Evolutionary conservation across 2,329 filamentous ascomycete genomes (phyloP), one percentile per base, ranked within the genome.

Genomic region (Thielaviopsis ethacetica): DNA sequence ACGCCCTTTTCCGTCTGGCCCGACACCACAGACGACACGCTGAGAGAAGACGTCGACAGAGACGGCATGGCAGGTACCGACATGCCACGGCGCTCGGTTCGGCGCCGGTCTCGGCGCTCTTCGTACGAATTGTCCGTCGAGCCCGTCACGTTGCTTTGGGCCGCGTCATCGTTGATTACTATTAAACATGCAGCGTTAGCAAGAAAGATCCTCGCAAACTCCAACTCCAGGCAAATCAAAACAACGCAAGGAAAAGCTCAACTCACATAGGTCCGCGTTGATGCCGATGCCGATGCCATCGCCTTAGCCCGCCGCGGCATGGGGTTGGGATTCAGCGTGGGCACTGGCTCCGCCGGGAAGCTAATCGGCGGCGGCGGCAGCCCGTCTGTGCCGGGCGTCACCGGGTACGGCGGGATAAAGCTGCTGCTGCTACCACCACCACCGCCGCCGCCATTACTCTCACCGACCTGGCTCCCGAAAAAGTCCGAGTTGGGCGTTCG

Each of bases 1-100:
- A 79, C 75, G 21, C 38, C 57, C 51, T 59, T 61, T 24, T 61
- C 57, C 1, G 27, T 50, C 21, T 51, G 26, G 10, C 55, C 55
- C 13, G 55, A 57, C 44, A 30, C 30, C 24, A 26, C 24, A 13
- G 55, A 57, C 12, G 52, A 27, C 7, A 56, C 26, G 15, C 51
- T 51, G 1, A 47, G 27, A 13, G 58, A 22, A 19, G 59, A 57
- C 12, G 52, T 41, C 5, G 53, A 51, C 34, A 49, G 44, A 1
- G 56, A 53, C n/a, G 34, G 13, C n/a, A 53, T 24, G 13, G 59
- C 41, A 9, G 59, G 30, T 13, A 53, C 19, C 3, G 51, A 57
- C 38, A 53, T 21, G 17, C 38, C 52, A 15, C 55, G 59, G 7
- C 55, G 51, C 27, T 61, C 55, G 30, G 50, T n/a, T n/a, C 27